These are phyloP conservation scores for Scalesia atractyloides DNA, from an alignment of 129 eudicot species.

Conservation along the genomic window DNA sequence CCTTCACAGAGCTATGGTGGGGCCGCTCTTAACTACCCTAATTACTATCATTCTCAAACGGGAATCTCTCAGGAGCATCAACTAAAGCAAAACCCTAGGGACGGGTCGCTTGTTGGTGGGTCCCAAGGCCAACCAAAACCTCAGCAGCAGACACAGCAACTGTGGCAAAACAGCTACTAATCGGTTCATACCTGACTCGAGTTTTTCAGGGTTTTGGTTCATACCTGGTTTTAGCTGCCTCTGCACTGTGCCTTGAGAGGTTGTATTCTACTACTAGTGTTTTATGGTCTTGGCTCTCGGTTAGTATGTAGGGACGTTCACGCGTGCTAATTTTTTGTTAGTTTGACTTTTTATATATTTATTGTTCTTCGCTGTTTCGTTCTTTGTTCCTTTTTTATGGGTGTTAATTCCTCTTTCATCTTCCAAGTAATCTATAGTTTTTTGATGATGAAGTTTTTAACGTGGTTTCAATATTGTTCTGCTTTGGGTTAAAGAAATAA, in stretches of 20 bases:
- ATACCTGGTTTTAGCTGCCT: constrained; percentile 41
- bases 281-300: constrained; percentile 31
- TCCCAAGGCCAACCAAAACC: constrained; percentile 85
- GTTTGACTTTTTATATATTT: constrained; percentile 28
- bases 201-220: constrained; percentile 63
- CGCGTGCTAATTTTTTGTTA: constrained; percentile 57
- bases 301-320: constrained; percentile 58
- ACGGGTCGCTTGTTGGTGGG: constrained; percentile 60
- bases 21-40: constrained; percentile 63
- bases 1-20: constrained; percentile 57
- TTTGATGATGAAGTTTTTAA: constrained; percentile 24
- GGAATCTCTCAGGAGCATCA: constrained; percentile 75
- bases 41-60: constrained; percentile 76
- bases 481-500: neutral
- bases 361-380: neutral
- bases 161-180: constrained; percentile 87
- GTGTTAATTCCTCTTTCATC: constrained; percentile 15
- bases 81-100: constrained; percentile 73
- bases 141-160: constrained; percentile 79
- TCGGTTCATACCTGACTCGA: constrained; percentile 37
- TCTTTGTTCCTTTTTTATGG: constrained; percentile 1
- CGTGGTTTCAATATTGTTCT: constrained; percentile 4
- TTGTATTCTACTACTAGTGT: constrained; percentile 55
- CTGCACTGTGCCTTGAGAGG: constrained; percentile 65
- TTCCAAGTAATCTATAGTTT: constrained; percentile 26